Conservation (phyloP, 495 filamentous ascomycete species). For the Talaromyces proteolyticus region DNA sequence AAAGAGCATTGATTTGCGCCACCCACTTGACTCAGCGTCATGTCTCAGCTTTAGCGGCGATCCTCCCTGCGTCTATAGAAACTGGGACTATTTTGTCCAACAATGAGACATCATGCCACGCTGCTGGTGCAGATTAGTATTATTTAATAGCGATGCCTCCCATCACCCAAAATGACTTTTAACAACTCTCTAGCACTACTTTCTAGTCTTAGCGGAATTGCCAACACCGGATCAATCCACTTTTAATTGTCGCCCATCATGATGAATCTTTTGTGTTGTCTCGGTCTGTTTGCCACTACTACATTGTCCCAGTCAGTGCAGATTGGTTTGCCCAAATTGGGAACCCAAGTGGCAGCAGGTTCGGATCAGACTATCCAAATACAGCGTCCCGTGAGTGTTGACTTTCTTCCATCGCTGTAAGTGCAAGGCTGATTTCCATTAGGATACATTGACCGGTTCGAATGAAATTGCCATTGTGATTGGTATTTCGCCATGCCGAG, state of each 20-base stretch:
- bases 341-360: slow-evolving; percentile 13
- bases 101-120: too few species aligned
- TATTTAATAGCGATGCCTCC: too few species aligned
- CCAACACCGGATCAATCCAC: too few species aligned
- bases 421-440: not conserved
- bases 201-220: too few species aligned
- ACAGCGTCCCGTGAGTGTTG: slow-evolving; percentile 21
- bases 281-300: slow-evolving; percentile 15
- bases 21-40: too few species aligned
- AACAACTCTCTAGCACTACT: too few species aligned
- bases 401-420: not conserved
- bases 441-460: slow-evolving; percentile 25
- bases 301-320: slow-evolving; percentile 61
- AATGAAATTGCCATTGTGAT: slow-evolving; percentile 25
- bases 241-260: not conserved
- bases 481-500: slow-evolving; percentile 21
- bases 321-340: slow-evolving; percentile 57
- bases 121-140: too few species aligned
- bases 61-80: too few species aligned
- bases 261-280: slow-evolving; percentile 14
- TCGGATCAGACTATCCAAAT: slow-evolving; percentile 20
- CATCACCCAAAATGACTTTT: too few species aligned
- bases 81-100: too few species aligned
- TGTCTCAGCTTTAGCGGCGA: not conserved
- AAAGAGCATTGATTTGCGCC: too few species aligned